Base-by-base conservation (phyloP, 805 yeast genomes). In the Wickerhamomyces strasburgensis region DNA sequence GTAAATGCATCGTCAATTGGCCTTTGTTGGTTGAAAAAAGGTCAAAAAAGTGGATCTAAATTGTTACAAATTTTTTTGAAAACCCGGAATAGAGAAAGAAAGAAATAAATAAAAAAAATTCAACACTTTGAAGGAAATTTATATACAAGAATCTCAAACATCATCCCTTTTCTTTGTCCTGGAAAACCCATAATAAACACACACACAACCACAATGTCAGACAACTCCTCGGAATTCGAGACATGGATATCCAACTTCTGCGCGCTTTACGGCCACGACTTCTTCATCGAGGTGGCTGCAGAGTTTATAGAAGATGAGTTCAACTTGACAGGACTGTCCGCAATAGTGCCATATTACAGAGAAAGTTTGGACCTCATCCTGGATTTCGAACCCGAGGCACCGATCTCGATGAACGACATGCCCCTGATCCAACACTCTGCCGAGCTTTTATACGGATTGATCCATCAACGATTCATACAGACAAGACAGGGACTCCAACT, bases 231-330 rank as follows among this genome's bases (percentile, higher is more conserved):
- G 46, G 78, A 72, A 42, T 70, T 67, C 47, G 68, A 70, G 37
- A 73, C 76, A 17, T 73, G 78, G 78, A 69, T 73, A 45, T 67
- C 69, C 48, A 74, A 70, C 50, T 72, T 67, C 56, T 72, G 78
- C 50, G 68, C 70, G 28, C 56, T 68, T 16, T 73, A 71, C 47
- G 79, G 78, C 23, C 77, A 87, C 56, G 94, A 93, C 56, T 90
- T 80, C 58, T 88, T 88, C 60, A 95, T 89, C 30, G 94, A 89
- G 49, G 96, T 93, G 5, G 73, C 88, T 1, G 87, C 84, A 33
- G 96, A 87, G 34, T 93, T 88, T 60, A 86, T 93, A 43, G 97
- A 89, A 52, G 98, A 93, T 61, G 98, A 93, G 49, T 93, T 93
- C 70, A 93, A 93, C 57, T 70, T 93, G 52, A 89, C 98, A 1